phyloP scores from a whole-genome alignment of 352 stramenopile genomes.

The Pythium rishiriense region DNA sequence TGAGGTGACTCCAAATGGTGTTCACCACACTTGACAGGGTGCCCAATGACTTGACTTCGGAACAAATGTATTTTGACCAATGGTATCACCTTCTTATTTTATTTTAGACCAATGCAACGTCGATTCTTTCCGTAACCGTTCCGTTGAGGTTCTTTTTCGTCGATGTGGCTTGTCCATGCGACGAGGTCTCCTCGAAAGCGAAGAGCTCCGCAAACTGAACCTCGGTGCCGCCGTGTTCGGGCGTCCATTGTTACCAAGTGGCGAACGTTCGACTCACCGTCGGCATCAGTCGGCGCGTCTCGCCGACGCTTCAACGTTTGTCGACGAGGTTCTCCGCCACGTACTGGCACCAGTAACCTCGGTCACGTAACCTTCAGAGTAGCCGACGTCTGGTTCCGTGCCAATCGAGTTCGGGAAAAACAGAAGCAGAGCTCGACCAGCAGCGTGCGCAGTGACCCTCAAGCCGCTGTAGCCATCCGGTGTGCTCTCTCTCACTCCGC shows the following conservation, averaged over 20 bases:
- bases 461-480: background rate
- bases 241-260: background rate
- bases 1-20: no score
- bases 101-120: background rate
- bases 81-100: no score
- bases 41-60: background rate
- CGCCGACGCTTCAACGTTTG: background rate
- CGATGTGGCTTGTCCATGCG: background rate
- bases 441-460: no score
- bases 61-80: no score
- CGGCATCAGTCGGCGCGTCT: background rate
- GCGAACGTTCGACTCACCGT: background rate
- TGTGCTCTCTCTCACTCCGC: slow-evolving; percentile 1
- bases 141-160: no score
- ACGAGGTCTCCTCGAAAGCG: background rate
- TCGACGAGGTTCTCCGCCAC: no score
- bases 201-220: background rate
- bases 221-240: no score
- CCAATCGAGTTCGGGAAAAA: background rate
- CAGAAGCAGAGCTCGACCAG: slow-evolving; percentile 6
- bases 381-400: background rate
- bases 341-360: no score
- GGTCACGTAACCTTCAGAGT: no score
- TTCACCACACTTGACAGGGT: background rate
- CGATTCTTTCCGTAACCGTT: background rate